Base-by-base conservation (phyloP, 2,329 filamentous ascomycete genomes). In the Myriosclerotinia scirpicola region DNA sequence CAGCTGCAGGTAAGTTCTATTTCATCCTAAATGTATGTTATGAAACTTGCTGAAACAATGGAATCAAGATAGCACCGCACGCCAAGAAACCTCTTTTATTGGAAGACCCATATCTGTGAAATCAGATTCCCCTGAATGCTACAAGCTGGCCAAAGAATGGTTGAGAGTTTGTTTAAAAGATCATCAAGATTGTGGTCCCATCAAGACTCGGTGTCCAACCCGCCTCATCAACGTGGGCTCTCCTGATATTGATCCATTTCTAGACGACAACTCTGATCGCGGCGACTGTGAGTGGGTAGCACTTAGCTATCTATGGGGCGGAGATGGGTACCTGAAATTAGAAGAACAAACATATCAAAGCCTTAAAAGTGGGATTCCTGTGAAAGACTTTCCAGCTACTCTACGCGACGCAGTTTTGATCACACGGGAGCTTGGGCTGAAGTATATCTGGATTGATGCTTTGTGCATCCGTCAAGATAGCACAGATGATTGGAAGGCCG, bases 371-470 rank as follows among this genome's bases (percentile, higher is more conserved):
- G 64, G 64, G 30, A 54, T 62, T 40, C 38, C 48, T 20, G 34
- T 66, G 38, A 48, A 17, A 48, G 38, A 38, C 14, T 62, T 66
- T 30, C 64, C 64, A 12, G 36, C 48, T 15, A 66, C 64, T 11
- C 20, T 66, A 36, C 46, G 58, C 20, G 64, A 62, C 48, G 64
- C 48, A 6, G 22, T 66, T 20, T 46, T 54, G n/a, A 54, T 53
- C 17, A 63, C 50, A 11, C 38, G 56, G 30, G 48, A 63, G 22
- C 48, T 62, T 34, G 48, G 58, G 14, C 3, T 66, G 9, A 48
- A 62, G 15, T 66, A 62, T n/a, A n/a, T 66, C 22, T 66, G 64
- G 64, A 66, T 66, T 26, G 56, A 66, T 54, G 55, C 64, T 22
- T 26, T 66, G 5, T 66, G 64, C 15, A 66, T 66, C 20, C 30